Conservation (phyloP, 2,329 filamentous ascomycete genomes). For the Ambrosiella cleistominuta region DNA sequence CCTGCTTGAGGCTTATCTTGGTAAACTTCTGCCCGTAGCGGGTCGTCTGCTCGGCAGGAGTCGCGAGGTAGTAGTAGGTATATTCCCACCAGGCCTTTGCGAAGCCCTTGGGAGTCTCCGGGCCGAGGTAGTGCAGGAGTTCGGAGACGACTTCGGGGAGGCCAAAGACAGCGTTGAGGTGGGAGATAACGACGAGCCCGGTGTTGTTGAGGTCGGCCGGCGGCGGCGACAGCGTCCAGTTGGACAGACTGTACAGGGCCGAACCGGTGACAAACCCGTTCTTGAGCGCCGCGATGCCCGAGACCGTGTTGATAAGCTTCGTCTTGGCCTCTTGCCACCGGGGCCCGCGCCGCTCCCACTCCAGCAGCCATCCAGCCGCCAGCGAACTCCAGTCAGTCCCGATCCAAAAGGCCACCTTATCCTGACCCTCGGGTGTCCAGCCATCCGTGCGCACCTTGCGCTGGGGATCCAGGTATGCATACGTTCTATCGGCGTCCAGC, state of each 20-base stretch:
- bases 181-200: slow-evolving; percentile 34
- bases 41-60: slow-evolving; percentile 29
- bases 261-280: slow-evolving; percentile 42
- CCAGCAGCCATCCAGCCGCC: slow-evolving; percentile 39
- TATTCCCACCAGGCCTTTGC: slow-evolving; percentile 40
- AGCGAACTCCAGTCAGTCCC: slow-evolving; percentile 43
- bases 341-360: slow-evolving; percentile 39
- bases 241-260: slow-evolving; percentile 32
- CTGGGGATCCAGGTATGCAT: slow-evolving; percentile 34
- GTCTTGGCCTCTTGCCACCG: slow-evolving; percentile 33
- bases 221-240: slow-evolving; percentile 33
- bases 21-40: slow-evolving; percentile 35
- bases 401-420: slow-evolving; percentile 23
- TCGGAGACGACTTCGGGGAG: slow-evolving; percentile 40
- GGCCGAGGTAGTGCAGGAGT: slow-evolving; percentile 30
- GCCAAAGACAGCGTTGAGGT: slow-evolving; percentile 41
- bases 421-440: slow-evolving; percentile 29
- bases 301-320: slow-evolving; percentile 31
- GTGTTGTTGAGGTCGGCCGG: slow-evolving; percentile 33
- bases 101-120: slow-evolving; percentile 30
- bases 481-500: slow-evolving; percentile 35
- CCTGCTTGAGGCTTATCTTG: slow-evolving; percentile 32
- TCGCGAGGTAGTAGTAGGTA: slow-evolving; percentile 38
- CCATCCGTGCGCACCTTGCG: slow-evolving; percentile 40
- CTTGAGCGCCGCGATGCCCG: slow-evolving; percentile 34